These are phyloP conservation scores for Meyerozyma athensensis DNA, from an alignment of 1,139 yeast genomes.

Conservation along the genomic window DNA sequence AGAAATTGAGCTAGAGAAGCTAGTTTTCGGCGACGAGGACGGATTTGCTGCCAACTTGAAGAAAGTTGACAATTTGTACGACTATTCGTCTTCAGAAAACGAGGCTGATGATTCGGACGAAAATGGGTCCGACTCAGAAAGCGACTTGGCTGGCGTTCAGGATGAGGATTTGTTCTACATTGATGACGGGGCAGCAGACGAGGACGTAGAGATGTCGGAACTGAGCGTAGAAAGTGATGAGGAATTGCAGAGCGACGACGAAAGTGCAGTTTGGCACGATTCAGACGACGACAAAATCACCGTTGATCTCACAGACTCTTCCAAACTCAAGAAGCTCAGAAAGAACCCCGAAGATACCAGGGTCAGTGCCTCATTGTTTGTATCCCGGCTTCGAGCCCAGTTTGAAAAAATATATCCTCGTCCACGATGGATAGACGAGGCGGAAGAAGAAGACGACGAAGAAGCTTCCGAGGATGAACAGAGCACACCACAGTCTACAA, in stretches of 20 bases:
- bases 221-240: conserved; percentile 22
- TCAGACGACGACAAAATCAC: conserved; percentile 80
- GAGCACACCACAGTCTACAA: conserved; percentile 30
- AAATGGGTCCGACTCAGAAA: conserved; percentile 21
- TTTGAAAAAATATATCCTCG: conserved; percentile 83
- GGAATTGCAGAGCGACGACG: conserved; percentile 27
- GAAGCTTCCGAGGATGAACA: conserved; percentile 32
- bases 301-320: conserved; percentile 57
- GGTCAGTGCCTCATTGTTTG: conserved; percentile 64
- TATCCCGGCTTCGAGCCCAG: conserved; percentile 71
- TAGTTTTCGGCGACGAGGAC: conserved; percentile 84
- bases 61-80: conserved; percentile 52
- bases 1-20: conserved; percentile 70
- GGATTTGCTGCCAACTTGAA: conserved; percentile 70
- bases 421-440: conserved; percentile 76
- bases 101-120: conserved; percentile 27
- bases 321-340: conserved; percentile 69
- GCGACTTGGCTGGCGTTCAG: conserved; percentile 32
- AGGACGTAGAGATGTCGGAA: conserved; percentile 32
- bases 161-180: conserved; percentile 66
- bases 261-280: conserved; percentile 77
- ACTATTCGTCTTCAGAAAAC: conserved; percentile 43
- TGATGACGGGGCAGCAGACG: conserved; percentile 46
- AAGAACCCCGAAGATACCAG: conserved; percentile 53
- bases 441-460: conserved; percentile 20